Conservation (phyloP, 345 rosid species). For the Clausena lansium region DNA sequence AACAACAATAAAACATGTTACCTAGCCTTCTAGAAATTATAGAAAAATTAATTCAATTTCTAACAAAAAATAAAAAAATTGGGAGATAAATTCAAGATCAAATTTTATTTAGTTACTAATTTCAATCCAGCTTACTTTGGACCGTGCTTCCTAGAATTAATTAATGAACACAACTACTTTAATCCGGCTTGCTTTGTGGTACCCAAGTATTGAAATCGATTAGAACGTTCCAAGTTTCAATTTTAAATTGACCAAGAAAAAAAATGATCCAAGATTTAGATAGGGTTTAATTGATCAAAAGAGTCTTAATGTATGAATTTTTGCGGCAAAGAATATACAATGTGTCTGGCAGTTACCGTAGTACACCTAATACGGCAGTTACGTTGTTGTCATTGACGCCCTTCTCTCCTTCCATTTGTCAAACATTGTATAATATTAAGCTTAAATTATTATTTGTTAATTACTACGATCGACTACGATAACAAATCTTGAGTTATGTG, state of each 20-base stretch:
- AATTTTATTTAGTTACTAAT: neutral
- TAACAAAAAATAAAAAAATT: neutral
- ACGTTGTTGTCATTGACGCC: conserved; percentile 36
- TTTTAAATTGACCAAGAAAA: neutral
- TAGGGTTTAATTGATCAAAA: neutral
- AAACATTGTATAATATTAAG: conserved; percentile 4
- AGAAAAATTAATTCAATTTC: neutral
- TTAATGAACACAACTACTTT: neutral
- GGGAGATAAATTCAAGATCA: conserved; percentile 8
- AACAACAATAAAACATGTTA: neutral
- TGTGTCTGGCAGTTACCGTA: conserved; percentile 25
- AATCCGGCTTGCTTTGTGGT: neutral
- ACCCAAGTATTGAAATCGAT: neutral
- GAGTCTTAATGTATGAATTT: neutral
- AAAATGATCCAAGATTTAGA: neutral
- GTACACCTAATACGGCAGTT: conserved; percentile 27
- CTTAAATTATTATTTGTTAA: neutral
- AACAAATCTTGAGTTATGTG: neutral
- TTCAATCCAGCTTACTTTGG: neutral
- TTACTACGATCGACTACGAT: neutral
- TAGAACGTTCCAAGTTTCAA: neutral
- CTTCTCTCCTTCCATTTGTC: conserved; percentile 38
- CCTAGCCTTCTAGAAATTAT: neutral
- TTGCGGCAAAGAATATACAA: neutral
- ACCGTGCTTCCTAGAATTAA: neutral